Base-by-base conservation (phyloP, 352 stramenopile species). In the Pythium sp. region DNA sequence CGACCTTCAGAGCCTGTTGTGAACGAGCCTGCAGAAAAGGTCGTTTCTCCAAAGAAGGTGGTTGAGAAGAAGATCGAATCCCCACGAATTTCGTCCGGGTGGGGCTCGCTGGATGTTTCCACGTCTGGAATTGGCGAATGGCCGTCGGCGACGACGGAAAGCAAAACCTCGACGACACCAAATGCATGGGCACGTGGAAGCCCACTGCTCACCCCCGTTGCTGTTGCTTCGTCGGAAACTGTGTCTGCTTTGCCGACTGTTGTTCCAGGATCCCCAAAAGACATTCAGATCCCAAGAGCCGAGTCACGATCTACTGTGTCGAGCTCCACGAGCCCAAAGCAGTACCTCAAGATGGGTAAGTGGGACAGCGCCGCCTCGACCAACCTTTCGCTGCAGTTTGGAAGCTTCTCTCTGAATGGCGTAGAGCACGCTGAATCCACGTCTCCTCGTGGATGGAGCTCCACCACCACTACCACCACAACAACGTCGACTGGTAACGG, bases 321-420 rank as follows among this genome's bases (percentile, higher is more conserved):
- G 5, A 62, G 57, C 20, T 46, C 70, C 1, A 56, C 80, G 0
- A 92, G 84, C 58, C 86, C 86, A 56, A 90, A 90, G 51, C 82
- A 84, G 64, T 94, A 94, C 69, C 77, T 95, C 3, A 93, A 92
- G 68, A 87, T 95, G 72, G 88, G 88, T 62, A 90, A 89, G 60
- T 95, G 88, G 88, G 88, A 94, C 46, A 90, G 69, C 51, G 81
- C 77, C 9, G 83, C 78, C 12, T 72, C 82, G 20, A 73, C 84
- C 3, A 92, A 94, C 70, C 67, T 95, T 26, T 92, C 86, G 55
- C 80, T 95, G 38, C 88, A 95, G 73, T 95, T 95, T 75, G 88
- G 88, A 14, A 95, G 88, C 75, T 95, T 95, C 28, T 95, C 88
- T 24, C 70, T 95, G 28, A 92, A 84, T 62, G 86, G 82, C 5